Base-by-base conservation (phyloP, 2,329 filamentous ascomycete genomes). In the Alternaria dauci region DNA sequence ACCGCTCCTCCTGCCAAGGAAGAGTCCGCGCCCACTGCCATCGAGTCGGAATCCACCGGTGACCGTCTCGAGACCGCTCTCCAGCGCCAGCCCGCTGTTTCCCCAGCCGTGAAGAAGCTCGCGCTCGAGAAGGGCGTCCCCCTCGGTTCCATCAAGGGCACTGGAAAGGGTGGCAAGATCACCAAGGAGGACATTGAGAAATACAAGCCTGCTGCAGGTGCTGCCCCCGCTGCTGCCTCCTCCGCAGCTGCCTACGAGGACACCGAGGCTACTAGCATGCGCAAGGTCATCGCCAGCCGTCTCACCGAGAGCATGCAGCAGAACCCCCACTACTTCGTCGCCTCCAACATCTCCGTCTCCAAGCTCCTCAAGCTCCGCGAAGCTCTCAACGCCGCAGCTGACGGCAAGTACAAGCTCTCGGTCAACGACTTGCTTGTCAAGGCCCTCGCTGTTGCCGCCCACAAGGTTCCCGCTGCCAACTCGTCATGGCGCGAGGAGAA, bases 351-450 rank as follows among this genome's bases (percentile, higher is more conserved):
- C 77, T 98, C 94, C 59, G 95, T 99, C 67, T 87, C 86, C 81
- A 98, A 98, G 88, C 91, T 99, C 50, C 85, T 97, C 76, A 98
- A 97, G 86, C 93, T 99, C 73, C 93, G 95, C 76, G 88, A 92
- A 82, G 93, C 94, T 60, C 88, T 99, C 70, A 99, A 99, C 84
- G 88, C 89, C 77, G 89, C 91, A 12, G 85, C 92, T 48, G 90
- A 97, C 65, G 95, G 94, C 83, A 89, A 93, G 82, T 99, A 97
- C 88, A 99, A 97, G 88, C 91, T 99, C 61, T 97, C 94, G n/a
- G 93, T 99, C 83, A 99, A 99, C 83, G 95, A 99, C 83, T 97
- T 99, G 87, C 86, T 99, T 66, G 93, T 99, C 87, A 99, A 99
- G 88, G 95, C 94, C 71, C 92, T 94, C 60, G 92, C 88, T 61